Evolutionary conservation across 345 rosid species (phyloP).

Genomic region (Alliaria petiolata): DNA sequence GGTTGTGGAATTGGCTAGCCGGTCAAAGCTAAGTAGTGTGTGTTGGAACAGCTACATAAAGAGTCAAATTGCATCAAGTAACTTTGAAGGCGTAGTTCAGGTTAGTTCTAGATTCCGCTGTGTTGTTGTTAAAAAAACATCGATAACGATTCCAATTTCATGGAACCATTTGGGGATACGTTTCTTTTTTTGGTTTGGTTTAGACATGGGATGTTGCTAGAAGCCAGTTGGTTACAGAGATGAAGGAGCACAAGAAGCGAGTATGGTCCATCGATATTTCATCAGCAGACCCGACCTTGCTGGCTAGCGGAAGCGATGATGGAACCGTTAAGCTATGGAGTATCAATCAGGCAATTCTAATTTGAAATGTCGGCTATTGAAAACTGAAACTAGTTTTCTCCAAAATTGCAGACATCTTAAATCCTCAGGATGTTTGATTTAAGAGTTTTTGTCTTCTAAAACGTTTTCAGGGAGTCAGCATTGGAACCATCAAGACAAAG

Average conservation of each 20-base stretch:
- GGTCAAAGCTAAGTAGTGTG: conserved; percentile 79
- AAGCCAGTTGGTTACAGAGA: conserved; percentile 69
- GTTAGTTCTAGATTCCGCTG: conserved; percentile 35
- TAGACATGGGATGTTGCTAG: conserved; percentile 96
- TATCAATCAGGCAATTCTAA: conserved; percentile 99
- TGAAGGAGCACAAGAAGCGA: conserved; percentile 90
- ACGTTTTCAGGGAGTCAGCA: conserved; percentile 77
- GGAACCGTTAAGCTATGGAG: conserved; percentile 97
- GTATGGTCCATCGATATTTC: conserved; percentile 95
- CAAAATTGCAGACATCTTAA: conserved; percentile 9
- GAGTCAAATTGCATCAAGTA: conserved; percentile 95
- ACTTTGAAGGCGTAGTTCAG: conserved; percentile 97
- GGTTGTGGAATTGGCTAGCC: conserved; percentile 79
- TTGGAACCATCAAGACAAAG: conserved; percentile 81
- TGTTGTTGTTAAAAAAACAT: background rate
- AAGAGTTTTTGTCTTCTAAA: conserved; percentile 37
- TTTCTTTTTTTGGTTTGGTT: background rate
- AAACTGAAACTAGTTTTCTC: conserved; percentile 52
- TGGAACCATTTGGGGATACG: background rate
- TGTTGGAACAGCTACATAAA: conserved; percentile 95
- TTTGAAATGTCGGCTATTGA: conserved; percentile 80
- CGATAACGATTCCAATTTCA: background rate
- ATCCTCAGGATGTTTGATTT: conserved; percentile 31
- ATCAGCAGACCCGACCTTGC: conserved; percentile 81
- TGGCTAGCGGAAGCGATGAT: conserved; percentile 98